Conservation (phyloP, 2,329 filamentous ascomycete species). For the Mycogone perniciosa region DNA sequence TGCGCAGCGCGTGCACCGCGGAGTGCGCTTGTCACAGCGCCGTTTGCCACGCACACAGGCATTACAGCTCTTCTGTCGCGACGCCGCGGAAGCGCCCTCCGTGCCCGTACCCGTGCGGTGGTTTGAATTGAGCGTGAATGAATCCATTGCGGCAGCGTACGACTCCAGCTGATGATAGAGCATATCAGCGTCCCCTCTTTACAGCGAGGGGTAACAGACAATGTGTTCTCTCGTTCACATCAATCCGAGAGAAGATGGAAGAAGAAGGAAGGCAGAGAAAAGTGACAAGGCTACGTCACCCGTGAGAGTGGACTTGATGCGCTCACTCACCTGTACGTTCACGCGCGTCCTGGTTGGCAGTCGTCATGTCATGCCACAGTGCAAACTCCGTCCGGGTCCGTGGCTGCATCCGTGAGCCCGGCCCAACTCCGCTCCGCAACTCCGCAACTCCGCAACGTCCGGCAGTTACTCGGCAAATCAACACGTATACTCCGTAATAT, state of each 20-base stretch:
- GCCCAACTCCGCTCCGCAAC: slow-evolving; percentile 17
- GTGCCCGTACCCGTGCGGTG: background rate
- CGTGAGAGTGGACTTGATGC: background rate
- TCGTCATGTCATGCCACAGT: background rate
- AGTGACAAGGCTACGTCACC: background rate
- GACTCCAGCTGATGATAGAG: too few species aligned
- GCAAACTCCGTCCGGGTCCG: background rate
- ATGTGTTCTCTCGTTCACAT: too few species aligned
- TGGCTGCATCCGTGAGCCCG: slow-evolving; percentile 3
- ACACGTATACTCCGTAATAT: too few species aligned
- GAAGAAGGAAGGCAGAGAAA: background rate
- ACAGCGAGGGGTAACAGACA: too few species aligned
- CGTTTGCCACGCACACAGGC: slow-evolving; percentile 42
- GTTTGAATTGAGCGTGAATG: background rate
- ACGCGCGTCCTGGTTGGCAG: background rate
- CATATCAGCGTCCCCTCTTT: too few species aligned
- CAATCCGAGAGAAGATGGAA: too few species aligned
- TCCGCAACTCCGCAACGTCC: slow-evolving; percentile 24
- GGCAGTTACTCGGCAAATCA: background rate
- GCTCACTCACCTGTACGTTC: background rate
- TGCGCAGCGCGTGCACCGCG: slow-evolving; percentile 37
- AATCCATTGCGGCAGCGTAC: slow-evolving; percentile 2
- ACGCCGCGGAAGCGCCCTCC: slow-evolving; percentile 26
- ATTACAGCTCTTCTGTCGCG: slow-evolving; percentile 46
- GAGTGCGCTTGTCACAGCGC: slow-evolving; percentile 40